phyloP scores from a whole-genome alignment of 2,329 filamentous ascomycete genomes.

The Alternaria conjuncta region DNA sequence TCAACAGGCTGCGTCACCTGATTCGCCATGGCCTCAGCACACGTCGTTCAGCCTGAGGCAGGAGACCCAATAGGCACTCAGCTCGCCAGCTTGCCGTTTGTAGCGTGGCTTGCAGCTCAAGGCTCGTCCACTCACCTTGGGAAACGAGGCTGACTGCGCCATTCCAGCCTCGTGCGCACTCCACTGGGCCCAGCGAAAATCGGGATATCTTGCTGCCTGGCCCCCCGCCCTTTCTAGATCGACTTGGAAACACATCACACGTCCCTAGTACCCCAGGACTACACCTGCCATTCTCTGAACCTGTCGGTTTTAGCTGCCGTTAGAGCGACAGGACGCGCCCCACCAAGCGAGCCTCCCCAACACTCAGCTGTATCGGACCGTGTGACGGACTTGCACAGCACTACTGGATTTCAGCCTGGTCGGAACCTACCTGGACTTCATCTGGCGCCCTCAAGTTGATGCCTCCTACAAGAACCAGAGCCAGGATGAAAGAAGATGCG shows the following conservation, averaged over 20 bases:
- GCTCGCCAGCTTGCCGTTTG: slow-evolving; percentile 45
- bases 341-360: slow-evolving; percentile 35
- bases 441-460: slow-evolving; percentile 27
- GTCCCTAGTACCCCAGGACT: slow-evolving; percentile 27
- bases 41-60: slow-evolving; percentile 38
- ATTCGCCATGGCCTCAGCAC: slow-evolving; percentile 36
- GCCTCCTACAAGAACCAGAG: slow-evolving; percentile 43
- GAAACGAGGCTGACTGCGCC: slow-evolving; percentile 48
- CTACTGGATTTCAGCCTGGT: slow-evolving; percentile 18
- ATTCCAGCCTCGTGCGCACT: slow-evolving; percentile 47
- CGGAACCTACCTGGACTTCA: slow-evolving; percentile 9
- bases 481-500: slow-evolving; percentile 44
- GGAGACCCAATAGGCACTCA: slow-evolving; percentile 43
- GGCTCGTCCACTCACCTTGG: slow-evolving; percentile 45
- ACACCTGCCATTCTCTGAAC: slow-evolving; percentile 21
- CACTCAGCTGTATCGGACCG: slow-evolving; percentile 24
- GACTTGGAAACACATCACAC: slow-evolving; percentile 31
- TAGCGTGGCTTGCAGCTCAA: slow-evolving; percentile 45
- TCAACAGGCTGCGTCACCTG: slow-evolving; percentile 28
- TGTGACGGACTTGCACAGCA: slow-evolving; percentile 14
- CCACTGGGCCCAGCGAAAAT: slow-evolving; percentile 38
- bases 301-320: slow-evolving; percentile 37
- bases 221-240: slow-evolving; percentile 37
- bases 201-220: slow-evolving; percentile 45
- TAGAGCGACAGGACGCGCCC: slow-evolving; percentile 34